Percentiles rank a stretch among this genome's conserved stretches.
phyloP scores from a whole-genome alignment of 2,329 filamentous ascomycete species.

The Mollisia scopiformis region DNA sequence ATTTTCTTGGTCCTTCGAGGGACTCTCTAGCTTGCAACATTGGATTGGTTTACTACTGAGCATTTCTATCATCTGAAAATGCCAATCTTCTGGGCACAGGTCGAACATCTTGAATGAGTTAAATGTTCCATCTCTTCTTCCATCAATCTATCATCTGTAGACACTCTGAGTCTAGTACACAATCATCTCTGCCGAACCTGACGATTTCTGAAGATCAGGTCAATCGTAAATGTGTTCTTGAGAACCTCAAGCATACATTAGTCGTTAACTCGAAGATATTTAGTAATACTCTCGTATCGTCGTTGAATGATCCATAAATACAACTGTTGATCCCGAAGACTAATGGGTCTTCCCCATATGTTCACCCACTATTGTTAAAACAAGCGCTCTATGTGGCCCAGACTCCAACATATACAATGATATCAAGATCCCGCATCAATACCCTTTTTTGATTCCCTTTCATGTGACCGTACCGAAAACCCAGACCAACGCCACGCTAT shows the following conservation, averaged over 20 bases:
- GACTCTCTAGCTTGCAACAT: background rate
- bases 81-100: too few relatives aligned
- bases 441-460: background rate
- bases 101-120: background rate
- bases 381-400: background rate
- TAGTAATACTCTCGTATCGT: background rate
- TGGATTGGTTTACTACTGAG: background rate
- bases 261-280: background rate
- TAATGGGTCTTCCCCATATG: background rate
- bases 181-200: too few relatives aligned
- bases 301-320: background rate
- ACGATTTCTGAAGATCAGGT: background rate
- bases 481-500: slow-evolving; percentile 1
- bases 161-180: too few relatives aligned
- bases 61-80: too few relatives aligned
- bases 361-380: background rate
- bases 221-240: background rate
- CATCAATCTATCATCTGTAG: too few relatives aligned
- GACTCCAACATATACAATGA: background rate
- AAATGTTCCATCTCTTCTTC: background rate
- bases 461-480: background rate
- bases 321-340: too few relatives aligned
- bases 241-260: background rate
- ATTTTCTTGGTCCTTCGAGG: background rate
- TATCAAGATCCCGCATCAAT: background rate